Evolutionary conservation across 2,329 filamentous ascomycete species (phyloP), one percentile per base, ranked within the genome.

Genomic region (Boeremia exigua): DNA sequence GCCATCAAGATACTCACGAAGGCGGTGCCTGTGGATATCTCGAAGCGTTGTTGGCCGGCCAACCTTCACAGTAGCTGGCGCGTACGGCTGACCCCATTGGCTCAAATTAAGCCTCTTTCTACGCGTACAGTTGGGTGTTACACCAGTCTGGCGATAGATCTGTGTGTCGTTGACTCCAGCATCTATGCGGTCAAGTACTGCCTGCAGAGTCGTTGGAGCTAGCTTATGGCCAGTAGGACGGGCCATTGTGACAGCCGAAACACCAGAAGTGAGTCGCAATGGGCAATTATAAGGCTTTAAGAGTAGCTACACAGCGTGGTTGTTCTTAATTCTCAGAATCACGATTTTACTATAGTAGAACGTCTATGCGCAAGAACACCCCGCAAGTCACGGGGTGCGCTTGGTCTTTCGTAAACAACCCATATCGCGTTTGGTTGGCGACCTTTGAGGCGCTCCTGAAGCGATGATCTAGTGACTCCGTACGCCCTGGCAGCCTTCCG

Each of bases 401-500:
- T 12, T 14, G 32, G 32, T 33, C 8, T 14, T 33, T 33, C 12
- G 32, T 10, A 29, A 29, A 29, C n/a, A n/a, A n/a, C n/a, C n/a
- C n/a, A n/a, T n/a, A n/a, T n/a, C n/a, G n/a, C n/a, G n/a, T n/a
- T n/a, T n/a, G n/a, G n/a, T n/a, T n/a, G n/a, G n/a, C n/a, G n/a
- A n/a, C n/a, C n/a, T n/a, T n/a, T n/a, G n/a, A n/a, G n/a, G n/a
- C n/a, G n/a, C n/a, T n/a, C n/a, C n/a, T n/a, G n/a, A n/a, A n/a
- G n/a, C n/a, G n/a, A n/a, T n/a, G n/a, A n/a, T n/a, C n/a, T n/a
- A n/a, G n/a, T n/a, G n/a, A n/a, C n/a, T n/a, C n/a, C n/a, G n/a
- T n/a, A n/a, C n/a, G n/a, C n/a, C n/a, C n/a, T n/a, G n/a, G 58
- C 54, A 25, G 49, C 48, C 27, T 50, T 34, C 2, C 32, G 15